Evolutionary conservation across 2,329 filamentous ascomycete species (phyloP).

Genomic region (Colletotrichum spaethianum): DNA sequence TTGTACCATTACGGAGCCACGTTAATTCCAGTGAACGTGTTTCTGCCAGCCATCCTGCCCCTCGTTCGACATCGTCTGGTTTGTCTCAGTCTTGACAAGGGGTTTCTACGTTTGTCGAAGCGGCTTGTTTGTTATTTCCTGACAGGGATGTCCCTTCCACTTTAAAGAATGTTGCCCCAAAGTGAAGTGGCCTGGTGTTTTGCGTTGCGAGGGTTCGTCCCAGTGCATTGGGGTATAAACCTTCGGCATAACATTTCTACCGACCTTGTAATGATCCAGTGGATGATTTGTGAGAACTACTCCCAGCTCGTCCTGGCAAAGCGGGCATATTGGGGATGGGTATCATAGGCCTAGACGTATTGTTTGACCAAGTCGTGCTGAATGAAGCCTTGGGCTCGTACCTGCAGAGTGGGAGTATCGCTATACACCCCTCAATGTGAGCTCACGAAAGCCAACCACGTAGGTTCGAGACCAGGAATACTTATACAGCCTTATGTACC

Average conservation of each 20-base stretch:
- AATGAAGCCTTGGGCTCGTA: background rate
- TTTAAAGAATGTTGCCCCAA: background rate
- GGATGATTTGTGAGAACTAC: background rate
- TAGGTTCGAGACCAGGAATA: background rate
- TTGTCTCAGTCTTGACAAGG: background rate
- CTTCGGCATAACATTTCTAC: background rate
- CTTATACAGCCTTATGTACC: background rate
- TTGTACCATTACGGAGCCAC: background rate
- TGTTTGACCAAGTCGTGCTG: background rate
- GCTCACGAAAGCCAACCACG: background rate
- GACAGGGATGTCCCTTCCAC: slow-evolving; percentile 1
- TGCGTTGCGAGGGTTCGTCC: background rate
- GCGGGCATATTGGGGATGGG: background rate
- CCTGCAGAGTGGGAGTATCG: background rate
- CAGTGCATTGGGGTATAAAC: background rate
- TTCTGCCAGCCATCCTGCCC: background rate
- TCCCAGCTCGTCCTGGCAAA: background rate
- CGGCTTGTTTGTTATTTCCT: background rate
- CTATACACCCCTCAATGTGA: background rate
- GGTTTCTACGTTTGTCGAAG: background rate
- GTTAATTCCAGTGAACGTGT: background rate
- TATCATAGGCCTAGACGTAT: background rate
- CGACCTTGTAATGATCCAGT: background rate
- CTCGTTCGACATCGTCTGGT: background rate
- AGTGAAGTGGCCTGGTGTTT: background rate